phyloP scores from a whole-genome alignment of 495 filamentous ascomycete species.

The Trichoderma erinaceum region DNA sequence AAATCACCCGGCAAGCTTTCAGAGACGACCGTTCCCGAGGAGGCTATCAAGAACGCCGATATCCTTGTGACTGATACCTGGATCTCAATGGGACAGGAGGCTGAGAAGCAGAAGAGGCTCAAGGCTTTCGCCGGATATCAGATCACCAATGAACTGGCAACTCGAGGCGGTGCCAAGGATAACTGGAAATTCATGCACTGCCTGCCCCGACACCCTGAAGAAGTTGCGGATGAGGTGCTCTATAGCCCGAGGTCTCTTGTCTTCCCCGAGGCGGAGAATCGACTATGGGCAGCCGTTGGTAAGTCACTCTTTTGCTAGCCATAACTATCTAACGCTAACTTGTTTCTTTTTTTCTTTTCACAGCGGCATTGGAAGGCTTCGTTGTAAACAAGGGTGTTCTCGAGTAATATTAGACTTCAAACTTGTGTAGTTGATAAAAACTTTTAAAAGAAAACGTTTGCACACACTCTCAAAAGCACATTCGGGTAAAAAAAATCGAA shows the following conservation, averaged over 20 bases:
- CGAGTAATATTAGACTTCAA: background rate
- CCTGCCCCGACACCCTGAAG: slow-evolving; percentile 86
- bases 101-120: slow-evolving; percentile 65
- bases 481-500: background rate
- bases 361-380: slow-evolving; percentile 77
- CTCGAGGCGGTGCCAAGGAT: slow-evolving; percentile 78
- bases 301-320: slow-evolving; percentile 23
- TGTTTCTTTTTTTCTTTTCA: background rate
- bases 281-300: slow-evolving; percentile 81
- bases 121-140: slow-evolving; percentile 85
- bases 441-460: background rate
- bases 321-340: slow-evolving; percentile 18
- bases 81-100: slow-evolving; percentile 96
- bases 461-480: background rate
- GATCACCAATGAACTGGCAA: slow-evolving; percentile 74
- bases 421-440: background rate
- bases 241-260: slow-evolving; percentile 77
- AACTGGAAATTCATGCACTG: slow-evolving; percentile 99
- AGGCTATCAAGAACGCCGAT: slow-evolving; percentile 83
- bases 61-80: slow-evolving; percentile 94
- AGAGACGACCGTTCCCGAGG: slow-evolving; percentile 74
- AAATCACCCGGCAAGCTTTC: slow-evolving; percentile 56
- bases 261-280: slow-evolving; percentile 90
- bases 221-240: slow-evolving; percentile 92
- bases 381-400: slow-evolving; percentile 75